These are phyloP conservation scores for Aspergillus glaucus DNA, from an alignment of 2,329 filamentous ascomycete genomes.

Conservation along the genomic window DNA sequence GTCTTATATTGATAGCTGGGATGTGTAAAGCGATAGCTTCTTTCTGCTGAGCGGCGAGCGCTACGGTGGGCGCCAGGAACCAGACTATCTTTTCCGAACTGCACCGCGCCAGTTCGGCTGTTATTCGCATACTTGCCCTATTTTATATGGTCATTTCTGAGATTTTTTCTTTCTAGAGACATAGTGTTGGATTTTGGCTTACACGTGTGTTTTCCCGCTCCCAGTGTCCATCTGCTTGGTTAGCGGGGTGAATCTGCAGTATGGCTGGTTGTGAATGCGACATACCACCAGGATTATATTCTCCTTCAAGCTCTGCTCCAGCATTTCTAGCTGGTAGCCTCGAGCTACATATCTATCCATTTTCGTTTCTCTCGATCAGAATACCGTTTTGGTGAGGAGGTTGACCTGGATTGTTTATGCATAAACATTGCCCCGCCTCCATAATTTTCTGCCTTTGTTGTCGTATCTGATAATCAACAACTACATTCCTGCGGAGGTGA, in stretches of 20 bases:
- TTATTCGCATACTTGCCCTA: slow-evolving; percentile 63
- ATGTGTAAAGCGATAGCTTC: slow-evolving; percentile 56
- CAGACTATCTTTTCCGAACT: slow-evolving; percentile 56
- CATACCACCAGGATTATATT: slow-evolving; percentile 67
- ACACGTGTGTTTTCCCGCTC: slow-evolving; percentile 73
- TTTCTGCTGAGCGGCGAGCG: slow-evolving; percentile 61
- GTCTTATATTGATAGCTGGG: slow-evolving; percentile 49
- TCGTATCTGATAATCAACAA: too few species aligned
- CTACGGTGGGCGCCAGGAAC: slow-evolving; percentile 67
- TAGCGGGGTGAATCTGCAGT: not conserved
- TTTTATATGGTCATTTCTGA: not conserved
- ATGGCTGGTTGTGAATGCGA: not conserved
- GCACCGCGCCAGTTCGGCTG: slow-evolving; percentile 54
- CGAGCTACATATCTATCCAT: slow-evolving; percentile 22
- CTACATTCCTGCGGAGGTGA: too few species aligned
- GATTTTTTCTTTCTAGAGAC: not conserved
- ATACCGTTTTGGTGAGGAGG: too few species aligned
- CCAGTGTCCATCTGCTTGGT: slow-evolving; percentile 66
- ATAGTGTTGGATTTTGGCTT: slow-evolving; percentile 14
- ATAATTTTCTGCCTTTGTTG: too few species aligned
- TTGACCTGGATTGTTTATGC: too few species aligned
- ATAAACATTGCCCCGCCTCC: too few species aligned
- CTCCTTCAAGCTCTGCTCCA: slow-evolving; percentile 58
- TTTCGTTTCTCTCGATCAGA: too few species aligned
- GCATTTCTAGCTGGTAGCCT: slow-evolving; percentile 71